Evolutionary conservation across 169 alveolate genomes (phyloP).

Genomic region (Hepatocystis sp.): DNA sequence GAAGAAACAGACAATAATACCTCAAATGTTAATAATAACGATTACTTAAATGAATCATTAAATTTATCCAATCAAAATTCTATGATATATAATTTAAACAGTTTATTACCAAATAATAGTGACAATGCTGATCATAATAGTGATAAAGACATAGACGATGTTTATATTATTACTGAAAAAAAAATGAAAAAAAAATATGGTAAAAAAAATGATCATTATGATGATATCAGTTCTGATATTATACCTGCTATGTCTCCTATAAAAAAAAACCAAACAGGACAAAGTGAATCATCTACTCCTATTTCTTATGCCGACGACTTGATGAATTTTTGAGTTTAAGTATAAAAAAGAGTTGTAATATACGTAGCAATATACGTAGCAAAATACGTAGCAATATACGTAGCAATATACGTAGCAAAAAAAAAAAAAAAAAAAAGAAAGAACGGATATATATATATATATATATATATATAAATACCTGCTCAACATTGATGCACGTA

Average conservation of each 20-base stretch:
- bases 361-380: too few relatives aligned
- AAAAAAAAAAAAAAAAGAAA: too few relatives aligned
- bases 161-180: conserved; percentile 53
- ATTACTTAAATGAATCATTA: conserved; percentile 3
- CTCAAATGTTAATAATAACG: conserved; percentile 3
- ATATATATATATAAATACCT: too few relatives aligned
- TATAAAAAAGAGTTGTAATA: too few relatives aligned
- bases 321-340: conserved; percentile 68
- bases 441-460: too few relatives aligned
- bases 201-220: conserved; percentile 41
- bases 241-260: conserved; percentile 76
- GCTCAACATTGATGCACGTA: too few relatives aligned
- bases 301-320: conserved; percentile 76
- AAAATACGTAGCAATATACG: too few relatives aligned
- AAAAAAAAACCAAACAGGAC: conserved; percentile 11
- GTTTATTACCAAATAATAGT: too few relatives aligned
- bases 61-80: conserved; percentile 15
- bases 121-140: conserved; percentile 21
- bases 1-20: not conserved
- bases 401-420: not conserved
- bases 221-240: conserved; percentile 54
- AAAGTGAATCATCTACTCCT: conserved; percentile 70
- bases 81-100: conserved; percentile 27
- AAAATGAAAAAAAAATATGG: conserved; percentile 35
- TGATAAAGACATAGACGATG: conserved; percentile 49